These are phyloP conservation scores for Neonectria neomacrospora DNA, from an alignment of 2,329 filamentous ascomycete genomes.

Conservation along the genomic window DNA sequence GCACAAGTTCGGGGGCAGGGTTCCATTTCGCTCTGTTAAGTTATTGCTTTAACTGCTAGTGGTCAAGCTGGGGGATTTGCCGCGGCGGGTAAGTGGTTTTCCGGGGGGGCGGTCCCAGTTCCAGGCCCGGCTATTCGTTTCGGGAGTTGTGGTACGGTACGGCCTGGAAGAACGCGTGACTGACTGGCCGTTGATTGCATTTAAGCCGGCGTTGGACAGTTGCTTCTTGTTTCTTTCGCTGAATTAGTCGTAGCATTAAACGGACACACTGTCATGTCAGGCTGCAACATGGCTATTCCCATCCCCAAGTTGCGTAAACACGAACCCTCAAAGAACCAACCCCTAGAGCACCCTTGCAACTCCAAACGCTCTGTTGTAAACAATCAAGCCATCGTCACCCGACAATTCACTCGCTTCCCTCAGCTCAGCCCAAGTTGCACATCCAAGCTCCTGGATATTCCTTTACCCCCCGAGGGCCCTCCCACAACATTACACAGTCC, in stretches of 20 bases:
- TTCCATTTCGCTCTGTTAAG: background rate
- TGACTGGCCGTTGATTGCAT: background rate
- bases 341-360: slow-evolving; percentile 1
- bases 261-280: background rate
- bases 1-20: slow-evolving; percentile 37
- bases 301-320: background rate
- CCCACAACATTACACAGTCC: slow-evolving; percentile 2
- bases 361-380: slow-evolving; percentile 15
- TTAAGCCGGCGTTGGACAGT: no score
- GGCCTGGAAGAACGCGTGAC: background rate
- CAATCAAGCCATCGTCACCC: slow-evolving; percentile 9
- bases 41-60: slow-evolving; percentile 7
- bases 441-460: slow-evolving; percentile 34
- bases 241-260: no score
- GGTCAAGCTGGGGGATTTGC: slow-evolving; percentile 20
- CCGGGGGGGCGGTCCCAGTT: slow-evolving; percentile 19
- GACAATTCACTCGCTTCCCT: slow-evolving; percentile 3
- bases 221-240: no score
- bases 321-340: background rate
- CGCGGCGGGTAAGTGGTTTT: slow-evolving; percentile 44
- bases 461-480: slow-evolving; percentile 36
- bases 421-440: slow-evolving; percentile 9
- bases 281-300: background rate
- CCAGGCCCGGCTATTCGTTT: slow-evolving; percentile 40
- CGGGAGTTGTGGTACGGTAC: slow-evolving; percentile 45